Evolutionary conservation across 805 yeast species (phyloP).

Genomic region (Metschnikowia dekortorum): DNA sequence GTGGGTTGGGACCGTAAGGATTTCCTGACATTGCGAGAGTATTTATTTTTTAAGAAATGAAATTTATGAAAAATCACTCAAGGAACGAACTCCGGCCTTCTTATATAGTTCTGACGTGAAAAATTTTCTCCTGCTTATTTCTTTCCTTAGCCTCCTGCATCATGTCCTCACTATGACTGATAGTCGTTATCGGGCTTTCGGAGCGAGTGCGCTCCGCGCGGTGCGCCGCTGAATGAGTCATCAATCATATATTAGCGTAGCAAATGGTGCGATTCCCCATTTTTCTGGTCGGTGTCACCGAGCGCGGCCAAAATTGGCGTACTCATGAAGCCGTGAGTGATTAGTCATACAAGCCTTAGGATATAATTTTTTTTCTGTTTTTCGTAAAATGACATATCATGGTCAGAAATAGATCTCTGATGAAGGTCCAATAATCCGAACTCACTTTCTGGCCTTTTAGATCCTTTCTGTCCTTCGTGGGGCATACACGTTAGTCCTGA

Average conservation of each 20-base stretch:
- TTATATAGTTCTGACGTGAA: slow-evolving; percentile 13
- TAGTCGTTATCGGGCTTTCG: slow-evolving; percentile 13
- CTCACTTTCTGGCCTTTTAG: background rate
- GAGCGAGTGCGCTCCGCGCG: slow-evolving; percentile 9
- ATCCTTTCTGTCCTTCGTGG: background rate
- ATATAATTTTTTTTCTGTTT: background rate
- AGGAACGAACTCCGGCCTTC: background rate
- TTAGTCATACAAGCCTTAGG: background rate
- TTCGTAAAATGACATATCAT: background rate
- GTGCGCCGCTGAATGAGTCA: slow-evolving; percentile 15
- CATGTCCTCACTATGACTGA: slow-evolving; percentile 13
- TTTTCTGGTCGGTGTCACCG: background rate
- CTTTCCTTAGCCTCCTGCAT: slow-evolving; percentile 13
- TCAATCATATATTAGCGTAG: slow-evolving; percentile 10
- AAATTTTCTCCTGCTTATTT: slow-evolving; percentile 14
- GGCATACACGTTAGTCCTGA: background rate
- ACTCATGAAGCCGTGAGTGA: background rate
- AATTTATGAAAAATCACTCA: background rate
- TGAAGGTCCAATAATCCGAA: no score
- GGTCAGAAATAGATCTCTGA: no score
- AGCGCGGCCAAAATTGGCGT: background rate
- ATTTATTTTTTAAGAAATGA: background rate
- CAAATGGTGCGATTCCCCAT: background rate
- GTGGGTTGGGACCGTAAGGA: slow-evolving; percentile 58
- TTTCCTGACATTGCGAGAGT: slow-evolving; percentile 24